phyloP scores from a whole-genome alignment of 2,329 filamentous ascomycete genomes.

The Fusarium avenaceum region DNA sequence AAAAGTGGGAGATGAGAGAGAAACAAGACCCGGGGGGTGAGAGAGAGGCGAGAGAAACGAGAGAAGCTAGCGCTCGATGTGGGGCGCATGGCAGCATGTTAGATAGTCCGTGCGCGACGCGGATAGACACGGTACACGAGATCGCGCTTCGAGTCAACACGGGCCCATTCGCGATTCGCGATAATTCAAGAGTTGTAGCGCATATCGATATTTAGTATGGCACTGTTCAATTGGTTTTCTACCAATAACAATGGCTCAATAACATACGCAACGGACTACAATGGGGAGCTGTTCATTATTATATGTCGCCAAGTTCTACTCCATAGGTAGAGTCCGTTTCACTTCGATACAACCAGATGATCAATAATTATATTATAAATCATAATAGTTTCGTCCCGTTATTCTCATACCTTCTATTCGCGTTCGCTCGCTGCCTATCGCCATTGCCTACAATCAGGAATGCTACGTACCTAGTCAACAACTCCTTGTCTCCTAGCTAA shows the following conservation, averaged over 20 bases:
- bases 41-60: not conserved
- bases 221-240: not conserved
- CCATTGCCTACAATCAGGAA: not conserved
- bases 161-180: not conserved
- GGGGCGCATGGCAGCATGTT: not conserved
- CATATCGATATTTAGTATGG: not conserved
- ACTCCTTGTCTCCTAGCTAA: not conserved
- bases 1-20: slow-evolving; percentile 18
- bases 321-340: not conserved
- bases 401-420: not conserved
- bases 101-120: not conserved
- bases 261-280: too few species aligned
- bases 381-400: not conserved
- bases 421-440: not conserved
- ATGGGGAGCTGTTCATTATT: too few species aligned
- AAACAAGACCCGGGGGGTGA: slow-evolving; percentile 7
- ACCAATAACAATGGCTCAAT: not conserved
- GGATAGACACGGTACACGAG: slow-evolving; percentile 9
- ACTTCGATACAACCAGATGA: not conserved
- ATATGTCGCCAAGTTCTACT: not conserved
- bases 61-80: not conserved
- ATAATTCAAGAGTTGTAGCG: not conserved
- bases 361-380: not conserved
- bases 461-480: not conserved
- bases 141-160: not conserved